Evolutionary conservation across 345 rosid genomes (phyloP).

Genomic region (Camelina sativa): DNA sequence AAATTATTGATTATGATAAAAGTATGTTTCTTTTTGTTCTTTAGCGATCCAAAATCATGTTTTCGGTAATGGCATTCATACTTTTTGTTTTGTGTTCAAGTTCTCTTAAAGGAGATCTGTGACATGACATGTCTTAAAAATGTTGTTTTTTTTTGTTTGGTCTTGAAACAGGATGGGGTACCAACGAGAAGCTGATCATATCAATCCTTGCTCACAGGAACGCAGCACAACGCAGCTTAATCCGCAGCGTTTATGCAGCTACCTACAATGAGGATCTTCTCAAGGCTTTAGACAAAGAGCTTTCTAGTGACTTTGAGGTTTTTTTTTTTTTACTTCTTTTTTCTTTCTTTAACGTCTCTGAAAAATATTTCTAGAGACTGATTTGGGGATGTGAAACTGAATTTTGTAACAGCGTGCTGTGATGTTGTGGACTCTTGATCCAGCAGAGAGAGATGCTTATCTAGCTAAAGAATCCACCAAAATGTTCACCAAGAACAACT

Average conservation of each 20-base stretch:
- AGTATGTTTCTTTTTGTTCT: not conserved
- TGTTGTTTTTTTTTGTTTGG: not conserved
- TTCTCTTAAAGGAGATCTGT: not conserved
- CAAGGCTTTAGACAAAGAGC: slow-evolving; percentile 69
- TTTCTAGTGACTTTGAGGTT: slow-evolving; percentile 73
- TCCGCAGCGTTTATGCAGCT: slow-evolving; percentile 63
- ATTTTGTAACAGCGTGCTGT: slow-evolving; percentile 51
- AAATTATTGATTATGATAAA: slow-evolving; percentile 2
- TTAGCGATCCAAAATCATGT: not conserved
- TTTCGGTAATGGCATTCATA: not conserved
- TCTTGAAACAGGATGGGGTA: slow-evolving; percentile 76
- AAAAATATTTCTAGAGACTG: not conserved
- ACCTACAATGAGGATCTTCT: slow-evolving; percentile 71
- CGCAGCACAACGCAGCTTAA: slow-evolving; percentile 62
- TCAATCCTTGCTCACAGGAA: slow-evolving; percentile 70
- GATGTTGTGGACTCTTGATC: slow-evolving; percentile 70
- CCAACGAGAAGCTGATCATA: slow-evolving; percentile 75
- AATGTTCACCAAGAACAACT: slow-evolving; percentile 73
- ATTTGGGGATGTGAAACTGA: not conserved
- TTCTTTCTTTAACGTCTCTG: not conserved
- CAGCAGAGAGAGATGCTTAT: slow-evolving; percentile 69
- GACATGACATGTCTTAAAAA: not conserved
- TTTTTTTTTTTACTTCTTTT: not conserved
- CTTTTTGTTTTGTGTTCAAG: not conserved
- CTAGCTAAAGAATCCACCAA: slow-evolving; percentile 73